These are phyloP conservation scores for Drosera spatulata DNA, from an alignment of 179 eudicot genomes.

Conservation along the genomic window DNA sequence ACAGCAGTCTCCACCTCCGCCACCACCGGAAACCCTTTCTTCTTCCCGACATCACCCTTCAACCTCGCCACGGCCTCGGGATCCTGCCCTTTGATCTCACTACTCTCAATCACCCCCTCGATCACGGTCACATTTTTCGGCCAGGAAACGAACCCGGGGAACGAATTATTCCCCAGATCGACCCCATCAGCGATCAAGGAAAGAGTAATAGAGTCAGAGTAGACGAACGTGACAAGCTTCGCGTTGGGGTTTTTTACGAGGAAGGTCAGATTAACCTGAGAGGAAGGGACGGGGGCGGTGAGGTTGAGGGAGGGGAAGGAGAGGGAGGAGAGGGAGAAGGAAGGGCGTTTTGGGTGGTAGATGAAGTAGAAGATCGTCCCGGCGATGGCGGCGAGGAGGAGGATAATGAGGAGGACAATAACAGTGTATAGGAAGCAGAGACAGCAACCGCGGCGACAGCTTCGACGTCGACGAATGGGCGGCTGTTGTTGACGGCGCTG, in stretches of 20 bases:
- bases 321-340: slow-evolving; percentile 22
- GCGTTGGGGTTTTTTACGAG: slow-evolving; percentile 70
- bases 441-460: slow-evolving; percentile 36
- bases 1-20: slow-evolving; percentile 47
- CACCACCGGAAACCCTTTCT: slow-evolving; percentile 40
- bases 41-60: slow-evolving; percentile 50
- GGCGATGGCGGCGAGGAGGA: slow-evolving; percentile 39
- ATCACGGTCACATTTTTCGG: slow-evolving; percentile 33
- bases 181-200: no score
- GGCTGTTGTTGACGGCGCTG: no score
- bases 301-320: slow-evolving; percentile 22
- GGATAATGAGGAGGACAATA: slow-evolving; percentile 25
- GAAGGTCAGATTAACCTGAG: slow-evolving; percentile 52
- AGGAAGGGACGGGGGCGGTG: slow-evolving; percentile 28
- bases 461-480: no score
- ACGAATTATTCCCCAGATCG: slow-evolving; percentile 39
- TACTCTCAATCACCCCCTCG: slow-evolving; percentile 14
- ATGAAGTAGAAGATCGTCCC: slow-evolving; percentile 50
- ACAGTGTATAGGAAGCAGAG: slow-evolving; percentile 41
- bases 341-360: slow-evolving; percentile 41
- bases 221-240: slow-evolving; percentile 18
- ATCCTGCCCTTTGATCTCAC: slow-evolving; percentile 24
- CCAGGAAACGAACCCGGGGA: slow-evolving; percentile 29
- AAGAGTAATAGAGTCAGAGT: slow-evolving; percentile 17
- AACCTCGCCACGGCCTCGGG: slow-evolving; percentile 29